Evolutionary conservation across 305 asterid genomes (phyloP).

Genomic region (Nicotiana rustica): DNA sequence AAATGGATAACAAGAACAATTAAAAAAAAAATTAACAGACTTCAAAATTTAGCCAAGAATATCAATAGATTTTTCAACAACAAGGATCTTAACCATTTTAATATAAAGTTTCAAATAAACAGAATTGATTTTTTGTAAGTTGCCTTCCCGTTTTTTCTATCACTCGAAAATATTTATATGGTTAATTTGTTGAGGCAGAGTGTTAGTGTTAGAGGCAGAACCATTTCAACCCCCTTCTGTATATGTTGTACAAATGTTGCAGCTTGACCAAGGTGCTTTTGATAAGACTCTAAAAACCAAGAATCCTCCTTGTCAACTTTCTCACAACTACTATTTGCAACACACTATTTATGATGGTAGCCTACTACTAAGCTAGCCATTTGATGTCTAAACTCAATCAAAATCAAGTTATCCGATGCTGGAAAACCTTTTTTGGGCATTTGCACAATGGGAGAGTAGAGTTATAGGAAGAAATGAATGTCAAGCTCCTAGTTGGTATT

Average conservation of each 20-base stretch:
- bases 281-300: constrained; percentile 46
- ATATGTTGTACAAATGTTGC: constrained; percentile 87
- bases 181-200: no score
- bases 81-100: no score
- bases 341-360: background rate
- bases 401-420: constrained; percentile 1
- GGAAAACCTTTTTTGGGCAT: constrained; percentile 11
- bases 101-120: no score
- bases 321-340: background rate
- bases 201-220: no score
- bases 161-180: no score
- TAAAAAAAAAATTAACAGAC: no score
- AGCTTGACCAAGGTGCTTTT: constrained; percentile 96
- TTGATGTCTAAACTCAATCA: background rate
- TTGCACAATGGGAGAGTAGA: background rate
- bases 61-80: no score
- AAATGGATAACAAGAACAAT: no score
- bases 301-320: no score
- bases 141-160: no score
- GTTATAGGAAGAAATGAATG: background rate
- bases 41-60: no score
- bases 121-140: no score
- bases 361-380: background rate
- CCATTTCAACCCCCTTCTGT: constrained; percentile 75
- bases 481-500: background rate